These are phyloP conservation scores for Umbelopsis sp. DNA, from an alignment of 371 early-diverging fungal genomes.

Conservation along the genomic window DNA sequence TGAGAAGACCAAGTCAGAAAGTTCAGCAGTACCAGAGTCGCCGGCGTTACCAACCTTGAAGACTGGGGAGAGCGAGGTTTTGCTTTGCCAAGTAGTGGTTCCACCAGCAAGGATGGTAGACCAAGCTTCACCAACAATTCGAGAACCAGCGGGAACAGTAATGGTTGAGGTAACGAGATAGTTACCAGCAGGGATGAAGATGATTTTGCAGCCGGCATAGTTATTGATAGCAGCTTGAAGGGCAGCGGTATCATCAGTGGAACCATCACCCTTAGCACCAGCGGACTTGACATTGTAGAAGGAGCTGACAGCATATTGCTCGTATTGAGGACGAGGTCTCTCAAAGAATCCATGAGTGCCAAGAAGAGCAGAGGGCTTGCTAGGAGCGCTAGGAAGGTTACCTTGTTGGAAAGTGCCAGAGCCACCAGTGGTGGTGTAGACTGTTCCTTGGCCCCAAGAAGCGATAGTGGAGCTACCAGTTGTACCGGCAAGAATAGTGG, in stretches of 20 bases:
- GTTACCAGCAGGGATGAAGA: conserved; percentile 28
- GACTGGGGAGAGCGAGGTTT: conserved; percentile 24
- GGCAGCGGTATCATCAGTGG: conserved; percentile 32
- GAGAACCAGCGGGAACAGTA: conserved; percentile 29
- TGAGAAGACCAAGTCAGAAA: conserved; percentile 29
- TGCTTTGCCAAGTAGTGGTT: conserved; percentile 16
- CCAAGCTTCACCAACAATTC: conserved; percentile 35
- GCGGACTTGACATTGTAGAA: conserved; percentile 29
- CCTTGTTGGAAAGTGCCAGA: conserved; percentile 26
- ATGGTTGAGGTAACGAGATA: conserved; percentile 30
- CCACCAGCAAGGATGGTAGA: conserved; percentile 30
- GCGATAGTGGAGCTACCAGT: conserved; percentile 20
- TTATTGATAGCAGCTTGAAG: conserved; percentile 22
- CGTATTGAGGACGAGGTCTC: conserved; percentile 27
- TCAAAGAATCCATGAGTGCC: conserved; percentile 26
- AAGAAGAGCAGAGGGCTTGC: conserved; percentile 24
- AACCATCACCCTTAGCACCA: conserved; percentile 37
- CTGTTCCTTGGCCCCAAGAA: conserved; percentile 30
- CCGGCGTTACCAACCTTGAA: conserved; percentile 31
- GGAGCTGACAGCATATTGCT: conserved; percentile 13
- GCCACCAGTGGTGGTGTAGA: conserved; percentile 15
- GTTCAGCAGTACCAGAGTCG: conserved; percentile 29
- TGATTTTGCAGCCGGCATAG: conserved; percentile 25
- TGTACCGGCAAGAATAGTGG: conserved; percentile 18
- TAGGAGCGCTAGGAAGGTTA: conserved; percentile 18